These are phyloP conservation scores for Colletotrichum theobromicola DNA, from an alignment of 2,329 filamentous ascomycete genomes.

Conservation along the genomic window DNA sequence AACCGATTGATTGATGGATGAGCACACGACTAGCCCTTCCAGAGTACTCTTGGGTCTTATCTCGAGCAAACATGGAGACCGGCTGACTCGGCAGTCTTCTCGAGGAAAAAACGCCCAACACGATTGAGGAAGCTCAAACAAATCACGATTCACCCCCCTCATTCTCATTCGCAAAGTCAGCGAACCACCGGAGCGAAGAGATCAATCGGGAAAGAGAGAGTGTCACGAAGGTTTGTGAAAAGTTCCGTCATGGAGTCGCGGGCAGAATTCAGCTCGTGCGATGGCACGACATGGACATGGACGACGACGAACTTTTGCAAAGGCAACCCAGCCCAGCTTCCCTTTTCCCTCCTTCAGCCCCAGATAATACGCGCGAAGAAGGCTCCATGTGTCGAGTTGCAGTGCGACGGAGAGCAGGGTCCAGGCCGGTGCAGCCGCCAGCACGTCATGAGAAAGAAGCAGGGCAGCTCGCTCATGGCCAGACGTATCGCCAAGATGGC, in stretches of 20 bases:
- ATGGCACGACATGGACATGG: not conserved
- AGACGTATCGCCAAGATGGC: conserved; percentile 13
- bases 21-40: not conserved
- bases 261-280: not conserved
- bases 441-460: conserved; percentile 16
- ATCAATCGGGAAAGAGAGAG: conserved; percentile 16
- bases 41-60: not conserved
- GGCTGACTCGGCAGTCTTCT: conserved; percentile 8
- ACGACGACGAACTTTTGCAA: conserved; percentile 11
- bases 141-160: not conserved
- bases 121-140: not conserved
- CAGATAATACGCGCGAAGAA: not conserved
- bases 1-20: too few species aligned
- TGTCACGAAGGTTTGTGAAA: not conserved
- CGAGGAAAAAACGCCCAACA: not conserved
- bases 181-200: conserved; percentile 4
- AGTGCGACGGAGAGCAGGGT: conserved; percentile 1
- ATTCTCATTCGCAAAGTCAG: not conserved
- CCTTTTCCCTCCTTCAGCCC: not conserved
- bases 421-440: not conserved
- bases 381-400: not conserved
- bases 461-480: not conserved
- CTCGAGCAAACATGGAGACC: not conserved
- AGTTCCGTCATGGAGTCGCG: not conserved
- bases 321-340: not conserved